phyloP scores from a whole-genome alignment of 75 land plant species.

The Ceratopteris richardii region DNA sequence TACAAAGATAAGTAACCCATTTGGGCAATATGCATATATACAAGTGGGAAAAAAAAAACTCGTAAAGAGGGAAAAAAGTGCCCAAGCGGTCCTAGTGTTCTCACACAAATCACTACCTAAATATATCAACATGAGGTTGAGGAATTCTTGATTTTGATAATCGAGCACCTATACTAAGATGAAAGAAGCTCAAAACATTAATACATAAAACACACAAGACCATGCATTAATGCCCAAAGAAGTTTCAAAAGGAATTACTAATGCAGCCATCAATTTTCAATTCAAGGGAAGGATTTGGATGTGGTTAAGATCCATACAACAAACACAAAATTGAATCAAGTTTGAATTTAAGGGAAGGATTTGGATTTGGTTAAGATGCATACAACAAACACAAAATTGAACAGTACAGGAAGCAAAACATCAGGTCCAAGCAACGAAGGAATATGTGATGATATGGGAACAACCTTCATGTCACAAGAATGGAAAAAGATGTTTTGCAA shows the following conservation, averaged over 20 bases:
- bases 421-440: not conserved
- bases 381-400: not conserved
- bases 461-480: not conserved
- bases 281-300: not conserved
- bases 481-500: not conserved
- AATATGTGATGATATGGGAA: no score
- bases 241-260: constrained; percentile 10
- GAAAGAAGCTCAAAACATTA: constrained; percentile 2
- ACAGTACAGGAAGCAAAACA: not conserved
- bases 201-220: constrained; percentile 3
- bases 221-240: not conserved
- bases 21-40: no score
- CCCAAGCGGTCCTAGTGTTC: no score
- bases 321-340: no score
- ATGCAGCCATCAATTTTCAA: constrained; percentile 21
- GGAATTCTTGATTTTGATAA: constrained; percentile 21
- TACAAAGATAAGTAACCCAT: no score
- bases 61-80: no score
- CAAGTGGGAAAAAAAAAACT: no score
- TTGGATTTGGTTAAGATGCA: no score
- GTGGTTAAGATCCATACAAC: not conserved
- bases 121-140: no score
- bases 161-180: not conserved
- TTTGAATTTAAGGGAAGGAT: no score
- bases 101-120: no score